Percentiles rank a stretch among this genome's conserved stretches.
phyloP scores from a whole-genome alignment of 371 early-diverging fungal species.

The Lichtheimia ramosa region DNA sequence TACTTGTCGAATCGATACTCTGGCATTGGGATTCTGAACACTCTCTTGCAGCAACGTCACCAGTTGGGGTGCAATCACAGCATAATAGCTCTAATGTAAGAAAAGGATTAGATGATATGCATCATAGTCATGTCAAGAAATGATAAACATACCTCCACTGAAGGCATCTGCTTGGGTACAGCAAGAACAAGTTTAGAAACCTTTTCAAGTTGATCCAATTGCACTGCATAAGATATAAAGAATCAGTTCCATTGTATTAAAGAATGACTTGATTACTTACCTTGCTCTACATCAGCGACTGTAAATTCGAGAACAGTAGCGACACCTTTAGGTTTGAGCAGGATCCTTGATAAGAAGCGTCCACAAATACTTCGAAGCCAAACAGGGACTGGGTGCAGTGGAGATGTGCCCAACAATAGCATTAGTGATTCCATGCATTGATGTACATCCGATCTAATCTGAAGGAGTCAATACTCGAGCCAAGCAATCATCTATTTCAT shows the following conservation, averaged over 20 bases:
- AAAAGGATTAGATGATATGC: not conserved
- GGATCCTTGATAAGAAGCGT: constrained; percentile 61
- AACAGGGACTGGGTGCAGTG: constrained; percentile 53
- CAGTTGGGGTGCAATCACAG: constrained; percentile 58
- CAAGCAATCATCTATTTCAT: not conserved
- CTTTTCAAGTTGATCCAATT: constrained; percentile 61
- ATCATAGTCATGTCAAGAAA: not conserved
- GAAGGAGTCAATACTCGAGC: not conserved
- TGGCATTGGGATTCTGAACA: constrained; percentile 17
- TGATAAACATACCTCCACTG: constrained; percentile 40
- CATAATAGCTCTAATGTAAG: constrained; percentile 47
- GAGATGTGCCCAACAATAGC: constrained; percentile 55
- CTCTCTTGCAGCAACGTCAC: constrained; percentile 23
- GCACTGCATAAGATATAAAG: constrained; percentile 24
- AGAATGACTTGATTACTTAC: constrained; percentile 14
- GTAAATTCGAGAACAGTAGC: constrained; percentile 65
- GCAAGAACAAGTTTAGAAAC: constrained; percentile 63
- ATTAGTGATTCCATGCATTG: constrained; percentile 68
- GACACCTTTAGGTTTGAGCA: constrained; percentile 64
- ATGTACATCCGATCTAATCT: constrained; percentile 46
- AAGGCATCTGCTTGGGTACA: constrained; percentile 63
- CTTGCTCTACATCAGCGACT: constrained; percentile 51
- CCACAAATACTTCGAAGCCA: constrained; percentile 70
- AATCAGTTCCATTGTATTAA: too few relatives aligned
- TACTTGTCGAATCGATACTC: constrained; percentile 29